Base-by-base conservation (phyloP, 352 stramenopile genomes). In the Stramenopiles sp. region DNA sequence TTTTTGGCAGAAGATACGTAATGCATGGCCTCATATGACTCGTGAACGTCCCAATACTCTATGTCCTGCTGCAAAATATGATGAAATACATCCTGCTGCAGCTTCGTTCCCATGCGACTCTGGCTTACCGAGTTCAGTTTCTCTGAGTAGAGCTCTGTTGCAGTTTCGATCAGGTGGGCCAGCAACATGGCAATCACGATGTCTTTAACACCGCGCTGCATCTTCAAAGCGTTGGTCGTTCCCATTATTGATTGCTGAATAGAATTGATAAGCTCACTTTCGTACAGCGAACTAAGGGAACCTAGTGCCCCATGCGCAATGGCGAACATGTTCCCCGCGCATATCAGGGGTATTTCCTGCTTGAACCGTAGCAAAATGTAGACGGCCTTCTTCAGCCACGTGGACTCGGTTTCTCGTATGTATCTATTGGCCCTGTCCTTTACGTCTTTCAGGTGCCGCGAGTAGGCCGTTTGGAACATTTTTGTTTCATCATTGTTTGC, bases 41-140 rank as follows among this genome's bases (percentile, higher is more conserved):
- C 53, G 35, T 71, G 53, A 4, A 71, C 4, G 12, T 71, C 53
- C 31, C 35, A 71, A 71, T 71, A 71, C 35, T 71, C 53, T 4
- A 71, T 33, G 35, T 71, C 53, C 12, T 71, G 53, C 53, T 71
- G 53, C 53, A 71, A 71, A 71, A 71, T 71, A 6, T 71, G 53
- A 6, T 71, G 53, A 71, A 71, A 71, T 4, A 71, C 53, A 71
- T 71, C 53, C 12, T 71, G 53, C 12, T 71, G 53, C 6, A 71
- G 12, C 35, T 71, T 2, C 35, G 53, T 71, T 71, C 53, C 53
- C 53, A 71, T 71, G 2, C 53, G 2, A 6, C 31, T 71, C 35
- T 71, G 53, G 12, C 53, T 71, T 33, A 71, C 35, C 4, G 33
- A 35, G 53, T 71, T 71, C 6, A 71, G 35, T 71, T 71, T 71